Evolutionary conservation across 176 grass and related monocot genomes (phyloP).

Genomic region (sorghum (Sorghum bicolor)): DNA sequence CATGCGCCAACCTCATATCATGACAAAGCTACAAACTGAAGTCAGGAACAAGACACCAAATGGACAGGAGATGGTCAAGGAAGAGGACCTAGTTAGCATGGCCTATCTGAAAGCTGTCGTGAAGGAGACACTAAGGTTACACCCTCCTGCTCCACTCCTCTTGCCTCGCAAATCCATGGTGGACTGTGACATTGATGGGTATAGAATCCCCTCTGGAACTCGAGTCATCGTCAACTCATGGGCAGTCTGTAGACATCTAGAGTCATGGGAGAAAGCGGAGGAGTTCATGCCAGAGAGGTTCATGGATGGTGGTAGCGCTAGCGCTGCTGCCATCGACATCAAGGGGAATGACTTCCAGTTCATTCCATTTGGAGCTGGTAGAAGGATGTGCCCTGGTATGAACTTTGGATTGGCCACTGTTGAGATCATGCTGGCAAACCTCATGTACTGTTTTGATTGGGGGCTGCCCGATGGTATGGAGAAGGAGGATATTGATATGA

Average conservation of each 20-base stretch:
- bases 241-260: neutral
- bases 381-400: neutral
- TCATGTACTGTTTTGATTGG: neutral
- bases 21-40: neutral
- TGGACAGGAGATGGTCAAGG: neutral
- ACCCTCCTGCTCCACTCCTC: neutral
- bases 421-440: neutral
- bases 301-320: neutral
- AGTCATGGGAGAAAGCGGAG: neutral
- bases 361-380: neutral
- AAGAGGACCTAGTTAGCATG: neutral
- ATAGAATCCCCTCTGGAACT: neutral
- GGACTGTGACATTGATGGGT: neutral
- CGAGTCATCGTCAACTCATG: neutral
- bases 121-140: neutral
- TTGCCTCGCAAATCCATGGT: neutral
- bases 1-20: neutral
- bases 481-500: neutral
- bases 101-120: neutral
- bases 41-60: neutral
- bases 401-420: neutral
- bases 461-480: neutral
- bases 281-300: neutral
- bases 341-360: neutral
- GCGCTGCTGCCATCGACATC: neutral